Evolutionary conservation across 306 rosid species (phyloP).

Genomic region (Vicia villosa): DNA sequence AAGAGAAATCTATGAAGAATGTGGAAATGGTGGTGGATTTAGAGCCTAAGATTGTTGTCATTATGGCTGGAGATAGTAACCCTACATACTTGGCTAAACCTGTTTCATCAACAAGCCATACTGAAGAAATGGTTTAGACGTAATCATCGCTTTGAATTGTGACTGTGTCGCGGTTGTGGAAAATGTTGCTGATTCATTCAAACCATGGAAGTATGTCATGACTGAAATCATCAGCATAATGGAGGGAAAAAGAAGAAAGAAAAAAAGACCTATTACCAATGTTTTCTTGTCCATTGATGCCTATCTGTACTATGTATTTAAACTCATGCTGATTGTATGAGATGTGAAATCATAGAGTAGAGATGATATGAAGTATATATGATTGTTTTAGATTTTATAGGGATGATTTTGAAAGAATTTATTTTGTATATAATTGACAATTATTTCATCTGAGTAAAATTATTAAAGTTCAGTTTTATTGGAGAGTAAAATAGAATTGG

Average conservation of each 20-base stretch:
- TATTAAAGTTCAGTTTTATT: too few relatives aligned
- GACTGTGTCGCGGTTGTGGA: neutral
- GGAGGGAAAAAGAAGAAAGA: neutral
- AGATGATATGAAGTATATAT: neutral
- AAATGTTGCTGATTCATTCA: neutral
- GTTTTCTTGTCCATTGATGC: neutral
- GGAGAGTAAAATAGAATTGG: too few relatives aligned
- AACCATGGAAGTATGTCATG: neutral
- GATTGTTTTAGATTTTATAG: neutral
- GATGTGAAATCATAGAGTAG: neutral
- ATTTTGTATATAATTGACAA: neutral
- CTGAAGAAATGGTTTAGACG: neutral
- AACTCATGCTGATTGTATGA: neutral
- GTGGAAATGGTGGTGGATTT: conserved; percentile 26
- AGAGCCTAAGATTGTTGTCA: conserved; percentile 69
- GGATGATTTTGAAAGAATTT: neutral
- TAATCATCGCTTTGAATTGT: neutral
- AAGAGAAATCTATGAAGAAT: conserved; percentile 31
- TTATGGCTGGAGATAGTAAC: conserved; percentile 82
- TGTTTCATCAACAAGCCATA: conserved; percentile 26
- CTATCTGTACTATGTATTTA: neutral
- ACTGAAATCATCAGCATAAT: neutral
- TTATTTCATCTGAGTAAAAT: too few relatives aligned
- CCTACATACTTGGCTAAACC: conserved; percentile 84
- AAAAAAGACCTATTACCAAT: neutral